A percentile compares a stretch with the other conserved stretches of the same genome.
phyloP scores from a whole-genome alignment of 2,329 filamentous ascomycete genomes.

The Cercospora sp. region DNA sequence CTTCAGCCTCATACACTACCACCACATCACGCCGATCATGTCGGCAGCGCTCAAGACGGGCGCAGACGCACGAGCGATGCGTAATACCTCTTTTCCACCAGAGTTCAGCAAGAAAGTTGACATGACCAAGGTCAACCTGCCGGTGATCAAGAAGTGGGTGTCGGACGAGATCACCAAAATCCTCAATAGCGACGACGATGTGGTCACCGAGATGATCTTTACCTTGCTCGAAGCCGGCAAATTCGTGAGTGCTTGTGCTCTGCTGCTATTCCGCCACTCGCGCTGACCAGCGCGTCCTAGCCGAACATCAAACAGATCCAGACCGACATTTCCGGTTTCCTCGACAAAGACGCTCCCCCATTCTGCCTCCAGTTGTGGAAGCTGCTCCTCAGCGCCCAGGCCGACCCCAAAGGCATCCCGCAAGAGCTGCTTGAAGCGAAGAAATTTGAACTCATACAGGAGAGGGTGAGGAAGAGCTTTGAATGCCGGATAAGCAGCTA shows the following conservation, averaged over 20 bases:
- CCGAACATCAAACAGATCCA: constrained; percentile 84
- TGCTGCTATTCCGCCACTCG: not conserved
- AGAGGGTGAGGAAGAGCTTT: constrained; percentile 66
- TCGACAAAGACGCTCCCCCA: constrained; percentile 82
- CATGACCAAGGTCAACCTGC: constrained; percentile 93
- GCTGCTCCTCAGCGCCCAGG: constrained; percentile 84
- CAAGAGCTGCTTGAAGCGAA: constrained; percentile 95
- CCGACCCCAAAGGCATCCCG: constrained; percentile 84
- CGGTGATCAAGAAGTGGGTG: constrained; percentile 99
- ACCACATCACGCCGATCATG: constrained; percentile 12
- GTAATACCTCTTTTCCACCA: constrained; percentile 87
- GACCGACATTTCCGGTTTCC: constrained; percentile 90
- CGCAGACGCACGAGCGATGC: constrained; percentile 85
- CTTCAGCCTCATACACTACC: not conserved
- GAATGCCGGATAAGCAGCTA: not conserved
- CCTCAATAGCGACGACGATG: constrained; percentile 89
- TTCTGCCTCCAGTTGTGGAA: constrained; percentile 97
- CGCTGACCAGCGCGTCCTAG: constrained; percentile 12
- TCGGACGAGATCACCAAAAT: constrained; percentile 83
- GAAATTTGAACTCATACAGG: constrained; percentile 89
- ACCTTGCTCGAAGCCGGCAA: constrained; percentile 70
- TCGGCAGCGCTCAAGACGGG: constrained; percentile 56
- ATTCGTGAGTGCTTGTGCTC: constrained; percentile 59
- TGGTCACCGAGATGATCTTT: constrained; percentile 83
- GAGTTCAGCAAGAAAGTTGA: constrained; percentile 96